Evolutionary conservation across 148 eudicot species (phyloP), one percentile per base, ranked within the genome.

Genomic region (Diospyros lotus): DNA sequence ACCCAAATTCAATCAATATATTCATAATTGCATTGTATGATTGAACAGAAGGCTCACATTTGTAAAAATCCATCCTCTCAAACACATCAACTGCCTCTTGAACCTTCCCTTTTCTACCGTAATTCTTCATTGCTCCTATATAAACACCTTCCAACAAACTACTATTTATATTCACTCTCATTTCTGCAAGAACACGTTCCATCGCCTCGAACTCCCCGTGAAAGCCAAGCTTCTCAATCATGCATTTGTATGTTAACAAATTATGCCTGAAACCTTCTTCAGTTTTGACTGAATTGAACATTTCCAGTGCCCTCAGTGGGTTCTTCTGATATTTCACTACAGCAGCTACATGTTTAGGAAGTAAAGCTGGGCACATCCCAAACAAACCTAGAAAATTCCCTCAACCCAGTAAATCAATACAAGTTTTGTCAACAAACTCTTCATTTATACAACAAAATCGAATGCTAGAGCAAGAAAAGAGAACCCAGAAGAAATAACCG

Each of bases 41-140:
- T 58, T 72, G 80, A 9, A 92, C 90, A 0, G 93, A 84, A 1
- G 89, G 96, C 61, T 90, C 88, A 42, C 97, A 92, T 46, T 87
- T 76, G 69, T 89, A 92, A 71, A 94, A 94, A 72, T 94, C 98
- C 98, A 94, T 94, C 85, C 92, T 92, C 79, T 94, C 98, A 85
- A 94, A 94, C 79, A 92, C 82, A 69, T 92, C 75, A 44, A 92
- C 93, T 1, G 98, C 97, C 73, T 89, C 92, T 76, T 94, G 96
- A 76, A 94, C 78, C 76, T 84, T 88, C 76, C 83, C 84, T 80
- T 84, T 89, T 84, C 76, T 89, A n/a, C 98, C 98, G 73, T 94
- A 94, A 79, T 50, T 82, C 75, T 86, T 92, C 89, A 94, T 94
- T 13, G 87, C 96, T 75, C 87, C 84, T 69, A 94, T 79, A 80